Percentiles rank a stretch among this genome's conserved stretches.
These are phyloP conservation scores for Geotrichum aggregatum DNA, from an alignment of 1,139 yeast genomes.

Conservation along the genomic window DNA sequence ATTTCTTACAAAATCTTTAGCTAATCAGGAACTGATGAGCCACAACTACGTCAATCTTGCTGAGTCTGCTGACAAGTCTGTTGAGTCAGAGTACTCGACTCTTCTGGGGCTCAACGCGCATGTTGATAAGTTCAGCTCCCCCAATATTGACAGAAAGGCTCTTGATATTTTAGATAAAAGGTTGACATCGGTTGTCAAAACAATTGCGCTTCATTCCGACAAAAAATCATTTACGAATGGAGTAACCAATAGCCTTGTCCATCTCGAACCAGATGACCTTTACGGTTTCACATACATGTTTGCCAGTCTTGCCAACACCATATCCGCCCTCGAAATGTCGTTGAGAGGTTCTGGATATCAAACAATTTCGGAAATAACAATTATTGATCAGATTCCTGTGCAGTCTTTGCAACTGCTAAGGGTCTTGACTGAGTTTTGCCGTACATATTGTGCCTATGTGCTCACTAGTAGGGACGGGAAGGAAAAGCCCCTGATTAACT, in stretches of 20 bases:
- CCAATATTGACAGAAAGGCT: too few species aligned
- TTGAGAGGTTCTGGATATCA: conserved; percentile 51
- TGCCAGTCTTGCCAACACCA: conserved; percentile 36
- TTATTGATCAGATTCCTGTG: conserved; percentile 57
- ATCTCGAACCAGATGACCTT: too few species aligned
- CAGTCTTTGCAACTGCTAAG: conserved; percentile 57
- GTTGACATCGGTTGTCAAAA: background rate
- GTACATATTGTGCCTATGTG: conserved; percentile 22
- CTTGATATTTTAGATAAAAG: too few species aligned
- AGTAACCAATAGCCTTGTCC: too few species aligned
- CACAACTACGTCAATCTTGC: background rate
- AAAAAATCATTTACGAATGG: too few species aligned
- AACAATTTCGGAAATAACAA: conserved; percentile 38
- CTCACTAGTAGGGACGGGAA: too few species aligned
- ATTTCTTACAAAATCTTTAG: background rate
- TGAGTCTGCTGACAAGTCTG: background rate
- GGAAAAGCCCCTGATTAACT: too few species aligned
- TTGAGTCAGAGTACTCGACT: conserved; percentile 1
- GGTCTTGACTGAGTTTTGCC: conserved; percentile 39
- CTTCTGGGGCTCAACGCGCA: conserved; percentile 3
- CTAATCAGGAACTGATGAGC: background rate
- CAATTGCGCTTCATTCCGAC: too few species aligned
- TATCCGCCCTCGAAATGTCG: conserved; percentile 62
- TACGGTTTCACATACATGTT: too few species aligned
- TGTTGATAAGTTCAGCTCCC: too few species aligned